phyloP scores from a whole-genome alignment of 257 asterid genomes.

The Penstemon barbatus region DNA sequence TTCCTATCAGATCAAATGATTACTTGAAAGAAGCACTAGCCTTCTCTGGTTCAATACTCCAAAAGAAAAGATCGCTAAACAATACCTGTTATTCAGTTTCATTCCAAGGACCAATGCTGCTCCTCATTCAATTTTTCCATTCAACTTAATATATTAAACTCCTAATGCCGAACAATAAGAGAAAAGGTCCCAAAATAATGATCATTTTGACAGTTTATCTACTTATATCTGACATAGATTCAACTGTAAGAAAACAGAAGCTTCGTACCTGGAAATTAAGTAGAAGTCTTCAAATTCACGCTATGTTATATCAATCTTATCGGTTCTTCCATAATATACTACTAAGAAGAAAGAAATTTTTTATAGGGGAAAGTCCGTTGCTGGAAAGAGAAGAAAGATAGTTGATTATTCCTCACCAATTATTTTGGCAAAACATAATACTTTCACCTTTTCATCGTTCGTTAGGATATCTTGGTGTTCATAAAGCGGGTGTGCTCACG shows the following conservation, averaged over 20 bases:
- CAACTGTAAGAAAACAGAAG: constrained; percentile 18
- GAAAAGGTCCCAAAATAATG: constrained; percentile 3
- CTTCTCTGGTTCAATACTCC: constrained; percentile 16
- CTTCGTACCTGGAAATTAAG: constrained; percentile 17
- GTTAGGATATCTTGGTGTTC: neutral
- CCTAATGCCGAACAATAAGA: neutral
- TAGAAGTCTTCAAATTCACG: neutral
- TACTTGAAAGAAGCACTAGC: constrained; percentile 3
- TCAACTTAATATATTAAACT: neutral
- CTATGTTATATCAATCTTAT: neutral
- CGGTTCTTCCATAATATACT: neutral
- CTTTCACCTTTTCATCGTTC: constrained; percentile 2
- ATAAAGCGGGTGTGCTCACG: neutral
- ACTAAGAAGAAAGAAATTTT: constrained; percentile 18
- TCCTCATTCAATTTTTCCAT: neutral
- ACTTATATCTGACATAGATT: constrained; percentile 18
- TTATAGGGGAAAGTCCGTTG: constrained; percentile 8
- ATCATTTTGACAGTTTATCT: constrained; percentile 5
- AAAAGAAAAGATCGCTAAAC: neutral
- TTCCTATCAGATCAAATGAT: neutral
- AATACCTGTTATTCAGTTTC: neutral
- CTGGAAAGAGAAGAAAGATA: constrained; percentile 20
- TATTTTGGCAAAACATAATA: constrained; percentile 1
- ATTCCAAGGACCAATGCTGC: neutral
- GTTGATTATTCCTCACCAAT: neutral